Evolutionary conservation across 1,284 basidiomycete genomes (phyloP), one percentile per base, ranked within the genome.

Genomic region (Moesziomyces sp.): DNA sequence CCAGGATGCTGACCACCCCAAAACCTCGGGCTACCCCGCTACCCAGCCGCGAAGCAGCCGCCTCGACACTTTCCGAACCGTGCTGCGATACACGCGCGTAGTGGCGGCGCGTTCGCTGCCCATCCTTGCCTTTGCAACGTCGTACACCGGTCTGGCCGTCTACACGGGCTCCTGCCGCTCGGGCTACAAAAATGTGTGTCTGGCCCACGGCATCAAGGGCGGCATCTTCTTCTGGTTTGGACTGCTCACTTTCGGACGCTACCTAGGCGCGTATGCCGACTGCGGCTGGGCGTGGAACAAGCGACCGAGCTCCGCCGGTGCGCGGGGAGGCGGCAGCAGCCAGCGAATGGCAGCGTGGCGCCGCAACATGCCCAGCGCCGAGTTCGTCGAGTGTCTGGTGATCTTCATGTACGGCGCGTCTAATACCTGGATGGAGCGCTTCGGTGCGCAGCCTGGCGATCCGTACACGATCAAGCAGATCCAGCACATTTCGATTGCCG

Each of bases 401-500:
- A 94, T 97, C 79, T 96, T 96, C 85, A 46, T 90, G 0, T 97
- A 98, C 83, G 96, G 95, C 18, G 87, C 89, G 46, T 92, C 92
- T 46, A 97, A 98, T 84, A 94, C 92, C 9, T 98, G 94, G 93
- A 94, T 98, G 92, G 95, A 98, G 85, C 89, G 84, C 5, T 93
- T 97, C 76, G 94, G 94, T 9, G 91, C 91, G 0, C 85, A 89
- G 21, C 85, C 91, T 0, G 93, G 92, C 19, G 90, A 92, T 80
- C 93, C 94, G 3, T 97, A 89, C 85, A 92, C 92, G 1, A 92
- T 94, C 51, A 97, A 96, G 85, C 90, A 97, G 84, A 89, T 97
- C 21, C 94, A 98, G 84, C 96, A 98, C 84, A 96, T 97, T 72
- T 90, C 91, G 59, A 97, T 98, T 68, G 94, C 94, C 10, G 84